Percentiles rank a stretch among this genome's conserved stretches.
These are phyloP conservation scores for Solanum pinnatisectum DNA, from an alignment of 257 asterid genomes.

Conservation along the genomic window DNA sequence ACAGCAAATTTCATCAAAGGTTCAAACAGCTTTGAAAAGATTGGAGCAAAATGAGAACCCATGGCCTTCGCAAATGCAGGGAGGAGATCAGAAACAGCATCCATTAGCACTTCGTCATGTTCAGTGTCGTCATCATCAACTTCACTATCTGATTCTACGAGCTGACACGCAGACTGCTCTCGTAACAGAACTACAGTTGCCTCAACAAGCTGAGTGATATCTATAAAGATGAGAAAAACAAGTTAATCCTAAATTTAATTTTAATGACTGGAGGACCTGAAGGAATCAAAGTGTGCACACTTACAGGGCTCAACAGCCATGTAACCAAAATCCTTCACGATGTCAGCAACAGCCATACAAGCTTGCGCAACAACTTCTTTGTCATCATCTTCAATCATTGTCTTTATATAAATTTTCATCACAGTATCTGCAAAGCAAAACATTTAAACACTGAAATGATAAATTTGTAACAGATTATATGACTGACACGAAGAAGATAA, in stretches of 20 bases:
- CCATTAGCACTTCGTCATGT: constrained; percentile 99
- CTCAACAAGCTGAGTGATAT: constrained; percentile 62
- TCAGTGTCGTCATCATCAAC: constrained; percentile 71
- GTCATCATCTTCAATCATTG: constrained; percentile 92
- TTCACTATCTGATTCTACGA: constrained; percentile 72
- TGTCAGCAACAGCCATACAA: constrained; percentile 78
- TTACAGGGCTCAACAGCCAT: constrained; percentile 85
- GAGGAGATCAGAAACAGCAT: constrained; percentile 96
- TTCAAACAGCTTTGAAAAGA: constrained; percentile 62
- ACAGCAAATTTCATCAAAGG: constrained; percentile 94
- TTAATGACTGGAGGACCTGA: not conserved
- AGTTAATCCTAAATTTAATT: not conserved
- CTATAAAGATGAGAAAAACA: constrained; percentile 19
- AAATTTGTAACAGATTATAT: not conserved
- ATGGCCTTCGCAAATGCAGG: constrained; percentile 92
- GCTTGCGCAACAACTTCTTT: constrained; percentile 99
- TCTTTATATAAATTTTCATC: constrained; percentile 71
- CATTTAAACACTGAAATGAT: not conserved
- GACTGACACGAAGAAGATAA: not conserved
- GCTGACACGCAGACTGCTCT: constrained; percentile 85
- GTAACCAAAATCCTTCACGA: constrained; percentile 73
- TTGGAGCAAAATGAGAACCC: constrained; percentile 87
- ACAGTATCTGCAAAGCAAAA: constrained; percentile 44
- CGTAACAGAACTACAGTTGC: constrained; percentile 65
- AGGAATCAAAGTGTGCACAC: constrained; percentile 19